Evolutionary conservation across 495 filamentous ascomycete genomes (phyloP).

Genomic region (Aspergillus indologenus): DNA sequence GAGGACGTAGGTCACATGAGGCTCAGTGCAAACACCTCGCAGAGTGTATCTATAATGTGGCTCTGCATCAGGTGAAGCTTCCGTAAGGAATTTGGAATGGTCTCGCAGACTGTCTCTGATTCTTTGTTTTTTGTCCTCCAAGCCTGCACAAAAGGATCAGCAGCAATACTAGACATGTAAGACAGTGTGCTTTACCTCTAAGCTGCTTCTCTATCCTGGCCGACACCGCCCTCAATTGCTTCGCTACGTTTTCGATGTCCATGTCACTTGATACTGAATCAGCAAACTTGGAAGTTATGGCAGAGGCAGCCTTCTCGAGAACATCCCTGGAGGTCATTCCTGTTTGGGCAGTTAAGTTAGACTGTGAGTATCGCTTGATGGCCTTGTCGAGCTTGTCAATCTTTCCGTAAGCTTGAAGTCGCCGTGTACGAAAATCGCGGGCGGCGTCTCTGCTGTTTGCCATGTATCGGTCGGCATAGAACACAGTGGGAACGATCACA

Average conservation of each 20-base stretch:
- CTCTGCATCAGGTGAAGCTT: conserved; percentile 44
- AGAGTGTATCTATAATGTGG: conserved; percentile 48
- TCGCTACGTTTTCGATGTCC: conserved; percentile 31
- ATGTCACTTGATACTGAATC: conserved; percentile 20
- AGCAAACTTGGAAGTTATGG: conserved; percentile 25
- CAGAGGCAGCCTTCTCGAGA: conserved; percentile 36
- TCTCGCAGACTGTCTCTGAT: conserved; percentile 43
- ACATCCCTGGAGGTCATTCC: conserved; percentile 33
- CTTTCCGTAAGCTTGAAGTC: conserved; percentile 36
- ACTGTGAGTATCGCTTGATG: conserved; percentile 30
- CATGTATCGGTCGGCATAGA: conserved; percentile 80
- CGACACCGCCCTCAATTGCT: conserved; percentile 38
- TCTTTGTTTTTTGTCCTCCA: conserved; percentile 52
- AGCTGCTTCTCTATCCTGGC: conserved; percentile 50
- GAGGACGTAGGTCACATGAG: conserved; percentile 52
- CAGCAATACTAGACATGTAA: conserved; percentile 1
- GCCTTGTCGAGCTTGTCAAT: conserved; percentile 41
- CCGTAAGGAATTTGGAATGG: conserved; percentile 52
- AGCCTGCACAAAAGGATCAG: conserved; percentile 33
- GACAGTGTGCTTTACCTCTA: conserved; percentile 31
- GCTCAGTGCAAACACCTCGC: conserved; percentile 50
- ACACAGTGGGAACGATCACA: conserved; percentile 64
- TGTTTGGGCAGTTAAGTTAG: conserved; percentile 20
- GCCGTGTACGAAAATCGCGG: conserved; percentile 44
- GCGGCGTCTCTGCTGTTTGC: conserved; percentile 52